Evolutionary conservation across 2,329 filamentous ascomycete genomes (phyloP), one percentile per base, ranked within the genome.

Genomic region (Clonostachys solani): DNA sequence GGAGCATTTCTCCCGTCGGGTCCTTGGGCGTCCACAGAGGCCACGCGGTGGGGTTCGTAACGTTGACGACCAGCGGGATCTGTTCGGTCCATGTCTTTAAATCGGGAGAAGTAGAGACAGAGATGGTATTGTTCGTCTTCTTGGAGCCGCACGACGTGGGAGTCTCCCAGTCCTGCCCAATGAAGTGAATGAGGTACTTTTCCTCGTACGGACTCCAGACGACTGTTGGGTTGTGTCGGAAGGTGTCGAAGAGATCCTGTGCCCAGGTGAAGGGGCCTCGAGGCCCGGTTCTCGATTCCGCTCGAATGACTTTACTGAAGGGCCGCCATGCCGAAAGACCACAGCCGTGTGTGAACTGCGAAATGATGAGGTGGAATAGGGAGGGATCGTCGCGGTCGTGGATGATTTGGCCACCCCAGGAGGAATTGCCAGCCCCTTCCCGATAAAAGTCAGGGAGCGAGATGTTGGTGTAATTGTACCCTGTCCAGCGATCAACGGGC

Each of bases 341-440:
- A 47, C 71, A 74, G 12, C 66, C 67, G 44, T 65, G 58, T 1
- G 60, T 55, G 48, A 73, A 68, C 44, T 73, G 68, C 2, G 67
- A 66, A 15, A 62, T 59, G 47, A 74, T 55, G 2, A 74, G 62
- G 45, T 73, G 69, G 51, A 72, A 73, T 1, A 71, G 58, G 1
- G 43, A 46, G 3, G 54, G 53, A 19, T 72, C 60, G 0, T 55
- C 15, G 1, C 57, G 64, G 46, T 73, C 71, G 33, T 67, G 68
- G 2, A 73, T 49, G 37, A 74, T 68, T 12, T 65, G 62, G 2
- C 66, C 68, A 13, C 70, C 68, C 71, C 71, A 73, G 2, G 69
- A 72, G 1, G 71, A 71, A 49, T 71, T 73, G 8, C 65, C 61
- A 18, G 33, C 45, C 23, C 23, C 23, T 23, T 47, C n/a, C 7